phyloP scores from a whole-genome alignment of 305 asterid species.

The Fraxinus xanthoxyloides region DNA sequence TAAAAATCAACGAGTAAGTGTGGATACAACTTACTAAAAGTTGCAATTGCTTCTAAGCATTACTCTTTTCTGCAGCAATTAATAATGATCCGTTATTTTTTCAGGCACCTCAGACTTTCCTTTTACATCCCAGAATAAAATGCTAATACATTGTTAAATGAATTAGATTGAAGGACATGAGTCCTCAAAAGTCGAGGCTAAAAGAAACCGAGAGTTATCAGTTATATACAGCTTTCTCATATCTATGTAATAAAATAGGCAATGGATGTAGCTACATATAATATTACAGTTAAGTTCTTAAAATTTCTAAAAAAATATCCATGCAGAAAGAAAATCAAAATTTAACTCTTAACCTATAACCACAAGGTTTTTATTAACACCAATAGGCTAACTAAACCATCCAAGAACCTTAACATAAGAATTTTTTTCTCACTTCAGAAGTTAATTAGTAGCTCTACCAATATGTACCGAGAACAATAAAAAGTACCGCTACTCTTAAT shows the following conservation, averaged over 20 bases:
- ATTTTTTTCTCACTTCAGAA: background rate
- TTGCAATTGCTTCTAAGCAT: background rate
- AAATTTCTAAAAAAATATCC: background rate
- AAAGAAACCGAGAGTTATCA: background rate
- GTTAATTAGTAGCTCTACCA: background rate
- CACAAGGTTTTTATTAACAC: background rate
- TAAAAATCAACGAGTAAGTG: background rate
- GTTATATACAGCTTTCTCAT: background rate
- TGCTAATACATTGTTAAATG: background rate
- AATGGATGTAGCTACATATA: background rate
- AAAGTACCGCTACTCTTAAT: background rate
- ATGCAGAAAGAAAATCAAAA: background rate
- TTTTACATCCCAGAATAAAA: background rate
- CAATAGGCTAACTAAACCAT: background rate
- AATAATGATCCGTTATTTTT: background rate
- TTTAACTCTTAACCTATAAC: background rate
- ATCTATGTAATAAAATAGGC: background rate
- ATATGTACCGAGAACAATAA: background rate
- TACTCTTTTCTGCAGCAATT: background rate
- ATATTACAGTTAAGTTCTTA: background rate
- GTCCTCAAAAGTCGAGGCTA: background rate
- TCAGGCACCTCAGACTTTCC: background rate
- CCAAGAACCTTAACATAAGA: background rate
- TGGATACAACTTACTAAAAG: background rate
- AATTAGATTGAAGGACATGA: background rate